Base-by-base conservation (phyloP, 2,329 filamentous ascomycete species). In the Hypoxylon rubiginosum region DNA sequence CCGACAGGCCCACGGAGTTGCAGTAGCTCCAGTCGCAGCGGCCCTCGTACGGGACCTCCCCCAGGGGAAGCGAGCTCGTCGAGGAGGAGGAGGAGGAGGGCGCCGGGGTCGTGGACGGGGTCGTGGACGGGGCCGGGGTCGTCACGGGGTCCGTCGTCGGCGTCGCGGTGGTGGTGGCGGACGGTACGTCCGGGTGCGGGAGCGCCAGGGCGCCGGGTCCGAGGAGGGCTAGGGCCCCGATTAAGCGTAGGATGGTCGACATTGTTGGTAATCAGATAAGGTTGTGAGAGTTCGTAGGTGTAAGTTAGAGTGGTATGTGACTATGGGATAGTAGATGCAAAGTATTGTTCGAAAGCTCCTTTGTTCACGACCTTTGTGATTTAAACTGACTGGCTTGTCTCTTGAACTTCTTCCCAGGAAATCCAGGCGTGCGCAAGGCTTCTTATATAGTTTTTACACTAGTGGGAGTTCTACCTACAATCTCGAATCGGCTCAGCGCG, bases 11-110 rank as follows among this genome's bases (percentile, higher is more conserved):
- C 4, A 71, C 70, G 15, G 68, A 45, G 46, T 68, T 58, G 67
- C 75, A 77, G 62, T 62, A 75, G 30, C 64, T 57, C 24, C 73
- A 63, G 64, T 75, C 70, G 66, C 75, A 78, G n/a, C 62, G 9
- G 2, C 60, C 46, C 24, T 58, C 60, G 57, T 58, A 59, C 48
- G 21, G 17, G 17, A 21, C 8, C 17, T 9, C 21, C 3, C 43
- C 43, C 8, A 11, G 3, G 7, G 19, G 34, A 4, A n/a, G 26
- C 26, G 26, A 28, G 26, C 26, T 17, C 13, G 36, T 43, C 32
- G 56, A 34, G 6, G 21, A 24, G 26, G 24, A 13, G 15, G 43
- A 54, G 8, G 53, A 50, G 41, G 26, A 10, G 49, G 43, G 66
- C 39, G 46, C 19, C 13, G 39, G 17, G 24, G 58, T 43, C 17